phyloP scores from a whole-genome alignment of 805 yeast genomes.

The Kodamaea lidongshanica region DNA sequence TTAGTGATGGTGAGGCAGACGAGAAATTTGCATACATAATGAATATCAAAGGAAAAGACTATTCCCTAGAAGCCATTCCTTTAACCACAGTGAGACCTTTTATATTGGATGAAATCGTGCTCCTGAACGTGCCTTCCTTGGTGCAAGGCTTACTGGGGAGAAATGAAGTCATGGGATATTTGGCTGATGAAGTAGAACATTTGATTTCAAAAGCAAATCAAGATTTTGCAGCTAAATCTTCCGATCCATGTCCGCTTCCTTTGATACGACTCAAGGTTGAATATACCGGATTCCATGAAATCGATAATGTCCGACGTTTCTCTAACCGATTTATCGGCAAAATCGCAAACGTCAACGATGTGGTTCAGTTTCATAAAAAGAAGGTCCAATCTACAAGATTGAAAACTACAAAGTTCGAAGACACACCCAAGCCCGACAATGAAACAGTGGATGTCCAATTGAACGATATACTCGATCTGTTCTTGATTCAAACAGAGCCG shows the following conservation, averaged over 20 bases:
- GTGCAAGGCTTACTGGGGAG: conserved; percentile 57
- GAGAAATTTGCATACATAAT: conserved; percentile 71
- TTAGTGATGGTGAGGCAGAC: conserved; percentile 77
- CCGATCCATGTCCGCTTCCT: conserved; percentile 78
- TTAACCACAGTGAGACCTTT: conserved; percentile 79
- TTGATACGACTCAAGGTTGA: conserved; percentile 78
- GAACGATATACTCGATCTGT: conserved; percentile 56
- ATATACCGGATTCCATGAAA: conserved; percentile 84
- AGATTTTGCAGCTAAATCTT: conserved; percentile 33
- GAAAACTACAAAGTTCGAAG: conserved; percentile 13
- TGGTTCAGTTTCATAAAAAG: conserved; percentile 62
- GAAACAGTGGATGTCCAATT: conserved; percentile 39
- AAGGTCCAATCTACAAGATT: conserved; percentile 15
- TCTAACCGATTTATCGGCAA: conserved; percentile 85
- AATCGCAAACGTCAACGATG: conserved; percentile 88
- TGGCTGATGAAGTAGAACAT: conserved; percentile 58
- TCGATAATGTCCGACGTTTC: conserved; percentile 84
- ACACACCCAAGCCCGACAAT: conserved; percentile 12
- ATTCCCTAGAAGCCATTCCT: conserved; percentile 52
- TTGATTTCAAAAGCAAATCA: conserved; percentile 56
- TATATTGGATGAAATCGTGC: conserved; percentile 57
- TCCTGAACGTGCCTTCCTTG: conserved; percentile 45
- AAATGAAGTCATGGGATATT: conserved; percentile 52
- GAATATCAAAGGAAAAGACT: conserved; percentile 53
- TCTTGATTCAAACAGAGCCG: conserved; percentile 56